These are phyloP conservation scores for Nakazawaea pomicola DNA, from an alignment of 805 yeast genomes.

Conservation along the genomic window DNA sequence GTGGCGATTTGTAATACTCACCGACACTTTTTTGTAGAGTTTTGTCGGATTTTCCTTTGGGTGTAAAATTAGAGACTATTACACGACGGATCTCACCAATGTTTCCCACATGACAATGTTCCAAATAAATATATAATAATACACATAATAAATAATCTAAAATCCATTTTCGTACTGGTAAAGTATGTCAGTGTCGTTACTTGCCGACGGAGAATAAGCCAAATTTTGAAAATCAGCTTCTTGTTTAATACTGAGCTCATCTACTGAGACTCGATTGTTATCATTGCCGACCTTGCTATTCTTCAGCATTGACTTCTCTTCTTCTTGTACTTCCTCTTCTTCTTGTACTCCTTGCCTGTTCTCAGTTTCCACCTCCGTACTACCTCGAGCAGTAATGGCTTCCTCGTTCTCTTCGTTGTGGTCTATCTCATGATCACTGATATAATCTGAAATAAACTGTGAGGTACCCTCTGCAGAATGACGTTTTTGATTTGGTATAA, in stretches of 20 bases:
- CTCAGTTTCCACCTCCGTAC: not conserved
- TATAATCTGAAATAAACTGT: slow-evolving; percentile 5
- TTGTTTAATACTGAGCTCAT: slow-evolving; percentile 6
- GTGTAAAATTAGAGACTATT: not conserved
- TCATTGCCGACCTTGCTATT: too few species aligned
- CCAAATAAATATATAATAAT: slow-evolving; percentile 3
- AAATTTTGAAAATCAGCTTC: slow-evolving; percentile 6
- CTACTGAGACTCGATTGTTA: too few species aligned
- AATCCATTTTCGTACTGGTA: slow-evolving; percentile 9
- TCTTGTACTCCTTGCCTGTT: not conserved
- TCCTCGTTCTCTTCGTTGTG: not conserved
- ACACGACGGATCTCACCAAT: slow-evolving; percentile 1
- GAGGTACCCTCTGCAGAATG: too few species aligned
- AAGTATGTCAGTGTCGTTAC: not conserved
- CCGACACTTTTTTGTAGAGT: too few species aligned
- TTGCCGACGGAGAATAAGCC: slow-evolving; percentile 1
- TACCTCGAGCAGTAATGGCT: not conserved
- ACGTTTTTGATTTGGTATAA: not conserved
- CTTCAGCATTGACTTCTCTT: too few species aligned
- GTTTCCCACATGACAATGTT: not conserved
- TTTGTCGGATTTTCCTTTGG: not conserved
- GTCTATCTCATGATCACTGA: not conserved
- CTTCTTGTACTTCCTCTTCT: not conserved
- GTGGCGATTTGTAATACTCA: slow-evolving; percentile 1
- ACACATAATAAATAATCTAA: slow-evolving; percentile 2